Conservation (phyloP, 768 basidiomycete genomes). For the Cystofilobasidium capitatum region DNA sequence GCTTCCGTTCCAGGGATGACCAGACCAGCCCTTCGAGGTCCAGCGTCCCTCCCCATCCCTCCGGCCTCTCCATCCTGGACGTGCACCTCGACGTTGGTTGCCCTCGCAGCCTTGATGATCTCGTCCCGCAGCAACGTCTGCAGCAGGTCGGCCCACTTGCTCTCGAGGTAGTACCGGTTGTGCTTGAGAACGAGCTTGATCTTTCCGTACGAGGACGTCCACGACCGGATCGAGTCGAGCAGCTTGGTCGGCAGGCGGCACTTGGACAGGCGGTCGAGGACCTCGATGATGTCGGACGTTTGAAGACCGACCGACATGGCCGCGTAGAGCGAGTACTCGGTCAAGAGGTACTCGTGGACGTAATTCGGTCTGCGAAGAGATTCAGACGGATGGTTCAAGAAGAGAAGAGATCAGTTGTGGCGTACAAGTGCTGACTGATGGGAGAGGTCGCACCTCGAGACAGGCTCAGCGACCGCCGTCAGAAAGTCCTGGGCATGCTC, state of each 20-base stretch:
- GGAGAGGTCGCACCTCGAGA: conserved; percentile 62
- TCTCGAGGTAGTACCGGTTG: conserved; percentile 95
- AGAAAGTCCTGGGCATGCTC: conserved; percentile 98
- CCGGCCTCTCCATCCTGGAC: conserved; percentile 67
- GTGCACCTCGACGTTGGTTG: conserved; percentile 46
- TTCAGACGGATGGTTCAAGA: conserved; percentile 5
- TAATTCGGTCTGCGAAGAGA: conserved; percentile 65
- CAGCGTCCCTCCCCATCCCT: conserved; percentile 58
- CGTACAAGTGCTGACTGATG: too few relatives aligned
- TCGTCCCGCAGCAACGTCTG: conserved; percentile 77
- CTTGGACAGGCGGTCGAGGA: conserved; percentile 45
- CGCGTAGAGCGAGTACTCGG: conserved; percentile 93
- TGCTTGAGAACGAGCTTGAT: conserved; percentile 96
- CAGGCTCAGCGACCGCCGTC: conserved; percentile 94
- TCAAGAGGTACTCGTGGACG: conserved; percentile 98
- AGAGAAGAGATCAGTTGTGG: too few relatives aligned
- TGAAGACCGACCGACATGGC: conserved; percentile 97
- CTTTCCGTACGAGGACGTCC: conserved; percentile 94
- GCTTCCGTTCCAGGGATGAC: conserved; percentile 79
- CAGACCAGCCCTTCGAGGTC: conserved; percentile 69
- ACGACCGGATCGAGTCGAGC: conserved; percentile 74
- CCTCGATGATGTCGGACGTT: conserved; percentile 97
- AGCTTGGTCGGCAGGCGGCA: conserved; percentile 79
- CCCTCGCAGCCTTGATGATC: conserved; percentile 72
- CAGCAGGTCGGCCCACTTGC: conserved; percentile 84